Base-by-base conservation (phyloP, 1,139 yeast species). In the Pichia sp. region DNA sequence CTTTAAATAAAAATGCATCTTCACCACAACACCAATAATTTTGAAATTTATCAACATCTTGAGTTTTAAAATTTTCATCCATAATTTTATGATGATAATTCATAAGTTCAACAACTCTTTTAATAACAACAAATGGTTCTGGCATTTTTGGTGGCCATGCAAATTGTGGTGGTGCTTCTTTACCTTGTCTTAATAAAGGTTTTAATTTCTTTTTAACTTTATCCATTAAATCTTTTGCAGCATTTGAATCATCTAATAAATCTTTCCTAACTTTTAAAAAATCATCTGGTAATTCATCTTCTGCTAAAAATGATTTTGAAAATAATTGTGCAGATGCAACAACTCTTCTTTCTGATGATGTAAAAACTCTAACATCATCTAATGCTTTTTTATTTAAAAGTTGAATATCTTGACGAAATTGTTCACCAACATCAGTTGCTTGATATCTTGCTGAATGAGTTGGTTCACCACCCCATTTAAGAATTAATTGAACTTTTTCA, bases 391-490 rank as follows among this genome's bases (percentile, higher is more conserved):
- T 80, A 64, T 94, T 94, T 59, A 94, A 72, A 48, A 94, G 73
- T 60, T 87, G 81, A 57, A 90, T 76, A 60, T 94, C 96, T 63
- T 92, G 96, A 57, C 98, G 80, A 68, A 85, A 76, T 65, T 90
- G 96, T 57, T 92, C 97, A 45, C 98, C 99, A 24, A 92, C 78
- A 65, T 94, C 99, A 29, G 82, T 75, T 1, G 97, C 95, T 67
- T 94, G 99, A 62, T 87, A 86, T 49, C 83, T 77, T 1, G 98
- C 97, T 9, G 97, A 89, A 63, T 94, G 99, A 1, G 99, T 94
- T 9, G 98, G 97, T 64, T 94, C 99, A 53, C 99, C 99, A 56
- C 98, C 98, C 98, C 98, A 94, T 63, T 94, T 94, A 57, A 92
- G 71, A 52, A 92, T 94, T 52, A 94, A 80, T 65, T 94, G 98